Evolutionary conservation across 805 yeast species (phyloP).

Genomic region (Candida railenensis): DNA sequence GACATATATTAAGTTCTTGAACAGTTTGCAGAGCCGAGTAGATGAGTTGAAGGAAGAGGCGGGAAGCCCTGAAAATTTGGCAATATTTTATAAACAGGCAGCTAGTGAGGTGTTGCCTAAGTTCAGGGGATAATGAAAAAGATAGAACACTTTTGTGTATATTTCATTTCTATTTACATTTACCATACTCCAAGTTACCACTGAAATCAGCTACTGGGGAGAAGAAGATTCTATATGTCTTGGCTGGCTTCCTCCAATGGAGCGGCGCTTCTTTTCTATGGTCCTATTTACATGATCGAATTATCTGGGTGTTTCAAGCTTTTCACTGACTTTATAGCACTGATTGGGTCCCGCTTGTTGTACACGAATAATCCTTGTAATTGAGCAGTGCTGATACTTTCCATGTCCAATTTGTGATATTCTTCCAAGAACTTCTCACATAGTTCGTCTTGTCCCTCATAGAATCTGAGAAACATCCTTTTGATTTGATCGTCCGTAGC

Average conservation of each 20-base stretch:
- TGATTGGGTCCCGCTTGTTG: constrained; percentile 78
- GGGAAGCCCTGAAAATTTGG: constrained; percentile 37
- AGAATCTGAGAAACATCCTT: constrained; percentile 85
- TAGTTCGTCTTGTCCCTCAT: constrained; percentile 55
- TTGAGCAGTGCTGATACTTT: constrained; percentile 81
- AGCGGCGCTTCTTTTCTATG: too few species aligned
- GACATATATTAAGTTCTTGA: constrained; percentile 47
- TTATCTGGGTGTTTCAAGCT: constrained; percentile 24
- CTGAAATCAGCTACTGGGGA: too few species aligned
- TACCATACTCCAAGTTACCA: too few species aligned
- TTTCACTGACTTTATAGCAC: constrained; percentile 67
- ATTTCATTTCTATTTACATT: too few species aligned
- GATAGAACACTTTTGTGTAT: too few species aligned
- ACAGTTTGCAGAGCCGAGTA: constrained; percentile 40
- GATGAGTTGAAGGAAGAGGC: constrained; percentile 40
- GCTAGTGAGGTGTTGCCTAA: constrained; percentile 28
- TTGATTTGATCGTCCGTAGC: constrained; percentile 82
- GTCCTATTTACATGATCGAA: constrained; percentile 4
- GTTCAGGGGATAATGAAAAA: constrained; percentile 39
- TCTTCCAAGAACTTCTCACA: constrained; percentile 53
- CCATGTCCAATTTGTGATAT: constrained; percentile 39
- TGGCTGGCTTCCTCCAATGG: too few species aligned
- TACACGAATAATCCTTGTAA: constrained; percentile 93
- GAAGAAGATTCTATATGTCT: too few species aligned
- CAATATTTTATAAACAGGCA: constrained; percentile 36